phyloP scores from a whole-genome alignment of 2,329 filamentous ascomycete species.

The Ascochyta koolunga region DNA sequence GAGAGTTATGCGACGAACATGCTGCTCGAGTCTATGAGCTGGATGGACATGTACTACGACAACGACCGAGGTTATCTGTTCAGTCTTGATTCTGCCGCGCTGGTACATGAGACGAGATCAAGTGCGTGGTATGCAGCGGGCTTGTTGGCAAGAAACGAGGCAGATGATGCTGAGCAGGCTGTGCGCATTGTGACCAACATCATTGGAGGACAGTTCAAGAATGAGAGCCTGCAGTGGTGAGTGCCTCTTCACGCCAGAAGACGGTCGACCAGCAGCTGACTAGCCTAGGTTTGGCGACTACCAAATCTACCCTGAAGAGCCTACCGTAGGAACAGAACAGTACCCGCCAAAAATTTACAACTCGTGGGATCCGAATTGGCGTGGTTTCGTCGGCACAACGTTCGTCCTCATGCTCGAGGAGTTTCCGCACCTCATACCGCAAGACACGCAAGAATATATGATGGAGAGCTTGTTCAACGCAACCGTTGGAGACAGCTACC shows the following conservation, averaged over 20 bases:
- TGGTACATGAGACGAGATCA: constrained; percentile 63
- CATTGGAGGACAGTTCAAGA: constrained; percentile 60
- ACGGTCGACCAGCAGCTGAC: not conserved
- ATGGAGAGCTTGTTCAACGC: constrained; percentile 61
- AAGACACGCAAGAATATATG: constrained; percentile 52
- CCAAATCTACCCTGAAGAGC: constrained; percentile 63
- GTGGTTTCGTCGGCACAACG: constrained; percentile 66
- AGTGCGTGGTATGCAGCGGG: constrained; percentile 66
- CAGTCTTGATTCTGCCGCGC: constrained; percentile 54
- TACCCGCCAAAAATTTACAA: constrained; percentile 62
- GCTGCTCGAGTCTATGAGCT: constrained; percentile 58
- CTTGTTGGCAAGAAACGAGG: constrained; percentile 61
- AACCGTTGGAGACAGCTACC: constrained; percentile 65
- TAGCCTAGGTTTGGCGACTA: constrained; percentile 57
- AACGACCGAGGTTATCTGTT: constrained; percentile 59
- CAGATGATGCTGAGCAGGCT: constrained; percentile 57
- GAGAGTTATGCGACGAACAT: constrained; percentile 21
- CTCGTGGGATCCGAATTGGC: constrained; percentile 69
- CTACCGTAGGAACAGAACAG: constrained; percentile 58
- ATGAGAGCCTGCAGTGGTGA: constrained; percentile 61
- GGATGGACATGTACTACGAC: constrained; percentile 64
- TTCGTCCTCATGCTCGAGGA: constrained; percentile 66
- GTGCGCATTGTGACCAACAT: constrained; percentile 62
- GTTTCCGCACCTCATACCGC: constrained; percentile 56
- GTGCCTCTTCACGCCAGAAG: constrained; percentile 7